Conservation (phyloP, 163 green algal genomes). For the Prototheca wickerhamii region DNA sequence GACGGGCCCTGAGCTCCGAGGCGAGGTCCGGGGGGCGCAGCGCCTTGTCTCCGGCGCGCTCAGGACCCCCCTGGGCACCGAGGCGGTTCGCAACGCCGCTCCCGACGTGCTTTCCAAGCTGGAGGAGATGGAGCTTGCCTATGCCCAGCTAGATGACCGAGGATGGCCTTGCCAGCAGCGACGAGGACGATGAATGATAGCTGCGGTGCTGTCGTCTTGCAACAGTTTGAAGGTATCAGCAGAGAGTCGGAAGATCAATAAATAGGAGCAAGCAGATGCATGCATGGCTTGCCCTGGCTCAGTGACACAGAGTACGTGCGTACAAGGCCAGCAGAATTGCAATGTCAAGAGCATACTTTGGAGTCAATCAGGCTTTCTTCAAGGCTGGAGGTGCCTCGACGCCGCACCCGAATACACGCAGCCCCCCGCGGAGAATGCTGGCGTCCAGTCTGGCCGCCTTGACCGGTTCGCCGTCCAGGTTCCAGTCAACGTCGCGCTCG, state of each 20-base stretch:
- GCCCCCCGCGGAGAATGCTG: not conserved
- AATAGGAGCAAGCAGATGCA: too few relatives aligned
- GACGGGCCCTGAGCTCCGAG: not conserved
- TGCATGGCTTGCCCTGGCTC: too few relatives aligned
- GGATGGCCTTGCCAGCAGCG: too few relatives aligned
- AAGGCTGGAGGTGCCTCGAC: not conserved
- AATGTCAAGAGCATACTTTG: too few relatives aligned
- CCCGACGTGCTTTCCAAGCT: not conserved
- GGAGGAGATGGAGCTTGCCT: not conserved
- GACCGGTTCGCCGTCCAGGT: slow-evolving; percentile 29
- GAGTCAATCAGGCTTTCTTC: too few relatives aligned
- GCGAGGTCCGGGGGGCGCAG: not conserved
- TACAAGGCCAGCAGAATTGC: too few relatives aligned
- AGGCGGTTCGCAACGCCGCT: not conserved
- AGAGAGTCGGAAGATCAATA: too few relatives aligned
- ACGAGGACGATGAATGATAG: too few relatives aligned
- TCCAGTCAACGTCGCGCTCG: slow-evolving; percentile 12
- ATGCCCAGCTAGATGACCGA: not conserved
- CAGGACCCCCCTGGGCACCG: not conserved
- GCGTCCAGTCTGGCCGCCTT: not conserved
- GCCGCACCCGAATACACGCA: not conserved
- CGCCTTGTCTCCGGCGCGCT: not conserved
- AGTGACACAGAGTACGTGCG: too few relatives aligned
- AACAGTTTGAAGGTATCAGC: too few relatives aligned
- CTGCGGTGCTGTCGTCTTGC: too few relatives aligned